Evolutionary conservation across 371 early-diverging fungal genomes (phyloP), one percentile per base, ranked within the genome.

Genomic region (Zancudomyces culisetae): DNA sequence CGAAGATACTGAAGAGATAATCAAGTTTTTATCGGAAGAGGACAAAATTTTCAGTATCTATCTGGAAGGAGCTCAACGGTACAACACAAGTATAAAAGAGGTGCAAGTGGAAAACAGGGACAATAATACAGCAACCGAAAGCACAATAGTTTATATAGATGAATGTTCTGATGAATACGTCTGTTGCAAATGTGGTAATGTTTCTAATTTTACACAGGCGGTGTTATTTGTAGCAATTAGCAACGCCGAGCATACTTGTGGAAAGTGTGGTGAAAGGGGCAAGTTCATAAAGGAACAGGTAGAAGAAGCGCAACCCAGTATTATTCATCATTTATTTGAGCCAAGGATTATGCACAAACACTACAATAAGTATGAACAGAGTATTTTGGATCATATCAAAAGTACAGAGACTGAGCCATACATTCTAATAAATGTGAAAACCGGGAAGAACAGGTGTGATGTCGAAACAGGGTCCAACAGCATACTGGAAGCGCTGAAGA

Each of bases 211-310:
- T 48, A 48, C 24, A 2, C 48, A 48, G 26, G 24, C 48, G 27
- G 26, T 48, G 4, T n/a, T 48, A 3, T 48, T 48, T n/a, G 26
- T 23, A 27, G 48, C 48, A 18, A 48, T 48, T 24, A n/a, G 48
- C n/a, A 4, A n/a, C 3, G n/a, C 48, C 3, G 8, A 18, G n/a
- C 29, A 48, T 27, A 48, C n/a, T 2, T 48, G 48, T 26, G 23
- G 13, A 4, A 26, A 26, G n/a, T 48, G 48, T 27, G 27, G 27
- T 23, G 3, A 8, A 19, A 29, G 18, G n/a, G 45, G 45, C 8
- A 24, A 10, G 10, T 13, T 48, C 29, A n/a, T n/a, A 8, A 18
- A 48, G 48, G 24, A 23, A 27, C 48, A 13, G 48, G 26, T 45
- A 35, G 35, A 10, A 6, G 10, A 35, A 15, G 35, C 35, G 35